These are phyloP conservation scores for Mycena galericulata DNA, from an alignment of 768 basidiomycete genomes.

Conservation along the genomic window DNA sequence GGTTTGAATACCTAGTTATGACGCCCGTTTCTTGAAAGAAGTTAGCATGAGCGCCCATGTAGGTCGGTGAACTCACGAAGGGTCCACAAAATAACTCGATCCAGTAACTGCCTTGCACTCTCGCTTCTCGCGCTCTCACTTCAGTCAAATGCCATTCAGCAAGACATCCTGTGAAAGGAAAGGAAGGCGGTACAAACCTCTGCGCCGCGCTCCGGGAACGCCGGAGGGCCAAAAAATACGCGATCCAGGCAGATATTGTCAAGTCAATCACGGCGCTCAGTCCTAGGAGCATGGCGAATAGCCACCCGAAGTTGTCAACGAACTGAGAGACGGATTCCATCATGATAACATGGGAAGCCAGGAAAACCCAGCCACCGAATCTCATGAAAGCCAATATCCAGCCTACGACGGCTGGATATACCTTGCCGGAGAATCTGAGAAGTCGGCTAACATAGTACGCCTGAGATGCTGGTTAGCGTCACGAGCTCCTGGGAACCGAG, in stretches of 20 bases:
- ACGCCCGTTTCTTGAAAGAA: constrained; percentile 31
- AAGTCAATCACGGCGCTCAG: constrained; percentile 28
- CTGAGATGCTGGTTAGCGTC: neutral
- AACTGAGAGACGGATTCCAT: constrained; percentile 17
- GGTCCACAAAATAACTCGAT: constrained; percentile 35
- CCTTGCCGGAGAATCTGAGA: constrained; percentile 30
- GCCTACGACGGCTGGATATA: constrained; percentile 27
- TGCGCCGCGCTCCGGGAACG: constrained; percentile 26
- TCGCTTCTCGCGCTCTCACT: constrained; percentile 31
- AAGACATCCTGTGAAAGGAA: neutral
- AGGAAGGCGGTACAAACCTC: constrained; percentile 20
- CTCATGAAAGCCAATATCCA: constrained; percentile 30
- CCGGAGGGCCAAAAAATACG: constrained; percentile 30
- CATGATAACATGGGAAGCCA: constrained; percentile 24
- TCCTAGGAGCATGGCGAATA: constrained; percentile 31
- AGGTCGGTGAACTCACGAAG: constrained; percentile 20
- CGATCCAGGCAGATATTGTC: constrained; percentile 34
- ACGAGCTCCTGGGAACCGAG: neutral
- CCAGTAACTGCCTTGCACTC: constrained; percentile 30
- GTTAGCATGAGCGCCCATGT: neutral
- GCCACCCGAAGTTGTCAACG: constrained; percentile 30
- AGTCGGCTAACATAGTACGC: constrained; percentile 35
- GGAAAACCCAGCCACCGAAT: constrained; percentile 34
- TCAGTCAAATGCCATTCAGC: neutral
- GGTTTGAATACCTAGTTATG: constrained; percentile 26